Base-by-base conservation (phyloP, 768 basidiomycete species). In the Dendrothele bispora region DNA sequence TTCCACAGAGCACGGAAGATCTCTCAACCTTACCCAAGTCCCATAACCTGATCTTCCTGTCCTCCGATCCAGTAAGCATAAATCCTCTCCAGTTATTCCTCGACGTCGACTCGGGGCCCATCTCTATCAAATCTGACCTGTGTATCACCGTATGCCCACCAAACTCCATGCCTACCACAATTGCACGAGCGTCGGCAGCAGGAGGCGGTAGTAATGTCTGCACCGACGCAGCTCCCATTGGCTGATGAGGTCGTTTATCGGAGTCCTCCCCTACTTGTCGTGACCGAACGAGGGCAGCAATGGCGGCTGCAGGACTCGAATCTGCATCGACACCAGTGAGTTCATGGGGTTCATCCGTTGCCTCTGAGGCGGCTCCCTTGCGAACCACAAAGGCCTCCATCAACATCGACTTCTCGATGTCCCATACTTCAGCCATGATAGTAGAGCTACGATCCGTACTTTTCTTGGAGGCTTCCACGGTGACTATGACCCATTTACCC, bases 401-500 rank as follows among this genome's bases (percentile, higher is more conserved):
- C 25, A 94, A 66, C 17, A 70, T 64, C 1, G 82, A 80, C 55
- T 83, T 84, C 65, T 95, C 93, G 43, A 98, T 82, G 60, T 98
- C 93, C 91, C 93, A 97, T 1, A 94, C 88, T 61, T 97, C 92
- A 5, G 92, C 72, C 36, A 93, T 62, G 27, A 74, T 72, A 12
- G 75, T 73, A 8, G 75, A 72, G 2, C 73, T 56, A 7, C 65
- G 68, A 47, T 80, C 76, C 3, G 58, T 66, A 8, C 57, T 58
- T 55, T 70, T 75, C 48, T 65, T 69, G 8, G 72, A 70, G 0
- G 80, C 71, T 58, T 88, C 88, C 14, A 87, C 67, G 0, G 93
- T 82, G 36, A 97, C 88, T 65, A 97, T 82, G 37, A 98, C 74
- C 92, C 93, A 98, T 39, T 86, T 84, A 0, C 93, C 93, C 50